Conservation (phyloP, 371 early-diverging fungal genomes). For the Mucor saturninus region DNA sequence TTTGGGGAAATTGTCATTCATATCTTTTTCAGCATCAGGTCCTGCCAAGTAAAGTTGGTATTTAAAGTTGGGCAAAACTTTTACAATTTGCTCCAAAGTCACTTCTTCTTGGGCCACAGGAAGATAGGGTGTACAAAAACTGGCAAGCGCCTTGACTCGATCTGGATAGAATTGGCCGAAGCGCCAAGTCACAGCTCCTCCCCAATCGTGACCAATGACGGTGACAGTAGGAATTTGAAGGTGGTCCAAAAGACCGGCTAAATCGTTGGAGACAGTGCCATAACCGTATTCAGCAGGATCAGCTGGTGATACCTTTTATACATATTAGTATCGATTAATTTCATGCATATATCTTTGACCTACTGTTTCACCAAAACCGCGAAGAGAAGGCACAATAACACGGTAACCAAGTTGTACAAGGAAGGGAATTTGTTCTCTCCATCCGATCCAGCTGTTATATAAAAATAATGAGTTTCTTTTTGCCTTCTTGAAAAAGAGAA, state of each 20-base stretch:
- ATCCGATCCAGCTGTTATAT: conserved; percentile 57
- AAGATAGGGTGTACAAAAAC: conserved; percentile 71
- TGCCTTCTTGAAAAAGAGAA: neutral
- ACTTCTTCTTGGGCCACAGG: conserved; percentile 35
- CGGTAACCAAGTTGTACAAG: conserved; percentile 71
- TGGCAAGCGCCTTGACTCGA: conserved; percentile 62
- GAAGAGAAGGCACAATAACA: conserved; percentile 70
- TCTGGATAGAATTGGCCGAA: conserved; percentile 70
- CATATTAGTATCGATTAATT: neutral
- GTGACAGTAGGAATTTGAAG: conserved; percentile 64
- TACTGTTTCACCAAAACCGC: conserved; percentile 77
- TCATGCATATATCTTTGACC: conserved; percentile 12
- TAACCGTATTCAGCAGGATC: conserved; percentile 56
- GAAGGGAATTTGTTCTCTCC: conserved; percentile 75
- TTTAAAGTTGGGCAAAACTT: conserved; percentile 56
- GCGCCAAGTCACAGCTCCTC: conserved; percentile 72
- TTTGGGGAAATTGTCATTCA: conserved; percentile 36
- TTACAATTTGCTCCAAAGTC: conserved; percentile 56
- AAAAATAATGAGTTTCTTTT: neutral
- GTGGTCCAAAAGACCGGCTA: conserved; percentile 65
- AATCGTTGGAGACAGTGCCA: conserved; percentile 58
- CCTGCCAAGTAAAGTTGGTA: conserved; percentile 58
- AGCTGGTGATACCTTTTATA: conserved; percentile 51
- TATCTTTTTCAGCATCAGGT: conserved; percentile 48
- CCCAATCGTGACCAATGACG: conserved; percentile 81